Evolutionary conservation across 108 stramenopile genomes (phyloP).

Genomic region (Discostella stelligeroides): DNA sequence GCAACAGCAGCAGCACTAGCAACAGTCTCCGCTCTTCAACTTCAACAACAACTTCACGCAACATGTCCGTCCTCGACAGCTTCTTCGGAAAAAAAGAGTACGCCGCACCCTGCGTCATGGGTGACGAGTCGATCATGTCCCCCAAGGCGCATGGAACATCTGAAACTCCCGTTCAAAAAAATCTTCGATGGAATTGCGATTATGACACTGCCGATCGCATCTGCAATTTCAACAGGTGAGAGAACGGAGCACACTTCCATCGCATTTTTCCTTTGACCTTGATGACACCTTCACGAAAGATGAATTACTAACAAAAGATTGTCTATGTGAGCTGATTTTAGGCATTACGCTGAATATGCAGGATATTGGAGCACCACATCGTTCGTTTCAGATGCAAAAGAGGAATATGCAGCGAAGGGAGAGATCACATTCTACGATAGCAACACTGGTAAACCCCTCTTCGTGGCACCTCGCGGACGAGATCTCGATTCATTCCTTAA

Average conservation of each 20-base stretch:
- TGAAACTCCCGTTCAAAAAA: conserved; percentile 66
- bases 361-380: conserved; percentile 80
- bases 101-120: conserved; percentile 80
- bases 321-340: too few relatives aligned
- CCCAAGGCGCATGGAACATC: conserved; percentile 82
- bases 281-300: too few relatives aligned
- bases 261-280: too few relatives aligned
- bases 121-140: conserved; percentile 86
- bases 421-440: conserved; percentile 84
- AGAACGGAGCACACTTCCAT: too few relatives aligned
- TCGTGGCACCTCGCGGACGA: conserved; percentile 78
- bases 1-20: background rate
- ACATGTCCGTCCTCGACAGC: conserved; percentile 22
- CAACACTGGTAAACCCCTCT: conserved; percentile 81
- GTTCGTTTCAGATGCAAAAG: conserved; percentile 56
- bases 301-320: too few relatives aligned
- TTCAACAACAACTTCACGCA: conserved; percentile 12
- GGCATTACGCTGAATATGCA: conserved; percentile 85
- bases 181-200: conserved; percentile 82
- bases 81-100: conserved; percentile 50
- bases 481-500: conserved; percentile 76
- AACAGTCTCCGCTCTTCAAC: background rate
- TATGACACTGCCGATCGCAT: conserved; percentile 80
- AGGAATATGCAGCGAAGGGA: conserved; percentile 30
- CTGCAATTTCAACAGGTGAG: conserved; percentile 90